Conservation (phyloP, 805 yeast species). For the Kuraishia ogatae region DNA sequence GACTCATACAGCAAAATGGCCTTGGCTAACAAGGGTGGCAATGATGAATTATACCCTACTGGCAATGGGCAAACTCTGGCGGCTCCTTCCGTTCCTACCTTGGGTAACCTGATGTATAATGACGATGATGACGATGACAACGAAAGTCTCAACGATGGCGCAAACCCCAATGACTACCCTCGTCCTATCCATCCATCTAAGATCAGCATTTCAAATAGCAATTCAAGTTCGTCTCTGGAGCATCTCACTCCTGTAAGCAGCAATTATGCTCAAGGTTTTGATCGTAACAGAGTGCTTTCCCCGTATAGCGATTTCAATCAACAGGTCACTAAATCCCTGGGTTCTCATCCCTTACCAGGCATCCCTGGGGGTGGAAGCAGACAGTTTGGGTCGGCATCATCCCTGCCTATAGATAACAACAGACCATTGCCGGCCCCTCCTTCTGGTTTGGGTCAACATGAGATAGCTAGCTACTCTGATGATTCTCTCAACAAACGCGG, state of each 20-base stretch:
- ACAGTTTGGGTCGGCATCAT: background rate
- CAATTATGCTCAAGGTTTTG: background rate
- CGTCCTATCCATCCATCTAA: background rate
- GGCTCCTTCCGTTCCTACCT: background rate
- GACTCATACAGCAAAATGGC: background rate
- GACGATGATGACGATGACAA: slow-evolving; percentile 1
- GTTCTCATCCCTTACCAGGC: slow-evolving; percentile 3
- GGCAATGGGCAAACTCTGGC: background rate
- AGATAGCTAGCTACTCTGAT: background rate
- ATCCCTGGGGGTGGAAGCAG: background rate
- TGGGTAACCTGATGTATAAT: background rate
- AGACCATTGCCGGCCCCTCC: slow-evolving; percentile 9
- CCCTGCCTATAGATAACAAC: background rate
- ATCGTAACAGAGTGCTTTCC: slow-evolving; percentile 13
- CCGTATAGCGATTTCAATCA: slow-evolving; percentile 26
- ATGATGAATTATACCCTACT: background rate
- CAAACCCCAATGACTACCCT: background rate
- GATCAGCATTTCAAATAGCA: background rate
- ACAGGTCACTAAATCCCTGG: slow-evolving; percentile 19
- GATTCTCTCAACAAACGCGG: background rate
- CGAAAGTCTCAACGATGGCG: background rate
- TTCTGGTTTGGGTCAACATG: background rate
- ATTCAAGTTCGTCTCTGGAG: background rate
- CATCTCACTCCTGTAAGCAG: background rate
- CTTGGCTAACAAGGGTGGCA: slow-evolving; percentile 2